phyloP scores from a whole-genome alignment of 441 rosid genomes.

The Corymbia citriodora region DNA sequence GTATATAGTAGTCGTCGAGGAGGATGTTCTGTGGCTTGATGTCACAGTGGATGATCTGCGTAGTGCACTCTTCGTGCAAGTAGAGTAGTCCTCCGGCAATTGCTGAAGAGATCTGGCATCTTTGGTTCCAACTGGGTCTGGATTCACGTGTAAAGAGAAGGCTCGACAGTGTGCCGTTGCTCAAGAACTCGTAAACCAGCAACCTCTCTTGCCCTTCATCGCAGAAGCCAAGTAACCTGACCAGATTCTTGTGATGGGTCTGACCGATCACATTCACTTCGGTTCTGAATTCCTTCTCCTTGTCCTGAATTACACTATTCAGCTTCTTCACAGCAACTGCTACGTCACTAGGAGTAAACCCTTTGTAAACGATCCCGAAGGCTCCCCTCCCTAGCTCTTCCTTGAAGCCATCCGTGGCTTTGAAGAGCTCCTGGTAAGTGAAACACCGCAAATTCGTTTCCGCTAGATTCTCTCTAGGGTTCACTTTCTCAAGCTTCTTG shows the following conservation, averaged over 20 bases:
- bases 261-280: constrained; percentile 25
- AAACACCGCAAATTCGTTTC: constrained; percentile 18
- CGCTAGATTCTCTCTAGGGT: neutral
- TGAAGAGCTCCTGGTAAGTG: constrained; percentile 23
- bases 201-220: constrained; percentile 31
- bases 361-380: constrained; percentile 30
- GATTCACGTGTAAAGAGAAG: constrained; percentile 2
- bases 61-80: constrained; percentile 32
- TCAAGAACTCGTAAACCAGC: constrained; percentile 40
- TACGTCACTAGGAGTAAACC: neutral
- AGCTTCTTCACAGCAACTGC: constrained; percentile 30
- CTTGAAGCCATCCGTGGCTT: constrained; percentile 24
- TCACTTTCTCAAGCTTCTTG: neutral
- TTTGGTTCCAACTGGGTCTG: neutral
- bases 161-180: constrained; percentile 33
- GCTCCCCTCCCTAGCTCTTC: constrained; percentile 39
- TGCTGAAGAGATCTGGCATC: neutral
- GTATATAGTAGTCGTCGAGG: neutral
- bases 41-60: neutral
- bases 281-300: constrained; percentile 25
- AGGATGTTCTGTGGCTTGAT: constrained; percentile 7
- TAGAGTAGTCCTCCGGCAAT: constrained; percentile 26
- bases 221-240: constrained; percentile 39
- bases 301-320: constrained; percentile 5
- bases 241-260: constrained; percentile 45